Evolutionary conservation across 306 rosid genomes (phyloP).

Genomic region (Corylus americana): DNA sequence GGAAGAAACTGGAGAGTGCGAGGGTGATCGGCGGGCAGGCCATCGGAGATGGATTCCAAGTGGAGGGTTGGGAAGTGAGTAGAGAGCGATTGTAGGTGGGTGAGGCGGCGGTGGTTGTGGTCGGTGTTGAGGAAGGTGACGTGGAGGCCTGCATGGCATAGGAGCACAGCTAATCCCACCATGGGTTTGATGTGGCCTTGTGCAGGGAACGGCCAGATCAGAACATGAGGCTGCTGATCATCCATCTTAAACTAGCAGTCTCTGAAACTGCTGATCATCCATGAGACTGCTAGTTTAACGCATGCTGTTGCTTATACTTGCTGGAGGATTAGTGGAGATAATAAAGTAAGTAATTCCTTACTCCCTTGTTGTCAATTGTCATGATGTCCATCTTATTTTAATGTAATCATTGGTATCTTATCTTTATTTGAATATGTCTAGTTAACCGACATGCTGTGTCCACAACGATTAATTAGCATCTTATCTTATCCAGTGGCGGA

Average conservation of each 20-base stretch:
- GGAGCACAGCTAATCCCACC: slow-evolving; percentile 16
- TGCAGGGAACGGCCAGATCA: slow-evolving; percentile 11
- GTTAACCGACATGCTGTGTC: no score
- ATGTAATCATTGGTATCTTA: no score
- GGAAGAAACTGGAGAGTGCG: not conserved
- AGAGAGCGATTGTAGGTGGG: slow-evolving; percentile 8
- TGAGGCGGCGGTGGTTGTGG: slow-evolving; percentile 15
- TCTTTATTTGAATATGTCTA: no score
- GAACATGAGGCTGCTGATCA: not conserved
- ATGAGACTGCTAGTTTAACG: no score
- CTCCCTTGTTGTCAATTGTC: no score
- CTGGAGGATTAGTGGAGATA: no score
- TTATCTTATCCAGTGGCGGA: no score
- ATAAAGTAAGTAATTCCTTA: no score
- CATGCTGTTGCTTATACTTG: no score
- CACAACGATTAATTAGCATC: no score
- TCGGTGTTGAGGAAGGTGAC: slow-evolving; percentile 22
- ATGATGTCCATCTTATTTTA: no score
- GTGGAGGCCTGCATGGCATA: slow-evolving; percentile 15
- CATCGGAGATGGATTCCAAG: slow-evolving; percentile 22
- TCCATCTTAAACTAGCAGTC: not conserved
- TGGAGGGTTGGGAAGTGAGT: slow-evolving; percentile 21
- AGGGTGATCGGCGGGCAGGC: slow-evolving; percentile 8
- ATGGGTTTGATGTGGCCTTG: slow-evolving; percentile 32
- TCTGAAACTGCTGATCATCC: not conserved